A percentile compares a stretch with the other conserved stretches of the same genome.
Evolutionary conservation across 305 asterid species (phyloP).

Genomic region (Fraxinus greggii): DNA sequence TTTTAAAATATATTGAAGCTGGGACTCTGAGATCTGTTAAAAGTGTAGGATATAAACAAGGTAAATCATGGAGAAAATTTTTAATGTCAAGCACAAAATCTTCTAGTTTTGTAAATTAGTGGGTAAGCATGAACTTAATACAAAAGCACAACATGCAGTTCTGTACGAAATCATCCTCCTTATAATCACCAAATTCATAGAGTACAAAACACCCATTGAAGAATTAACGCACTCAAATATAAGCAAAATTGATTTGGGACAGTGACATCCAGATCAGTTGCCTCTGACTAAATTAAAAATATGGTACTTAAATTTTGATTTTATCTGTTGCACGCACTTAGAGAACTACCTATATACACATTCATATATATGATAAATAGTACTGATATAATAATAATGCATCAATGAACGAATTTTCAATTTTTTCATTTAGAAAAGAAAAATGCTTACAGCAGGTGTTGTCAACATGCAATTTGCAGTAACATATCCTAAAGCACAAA

Average conservation of each 20-base stretch:
- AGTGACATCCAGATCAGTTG: background rate
- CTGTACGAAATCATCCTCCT: background rate
- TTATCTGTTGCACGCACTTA: background rate
- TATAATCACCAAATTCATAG: background rate
- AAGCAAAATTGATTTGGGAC: slow-evolving; percentile 4
- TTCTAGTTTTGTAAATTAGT: slow-evolving; percentile 5
- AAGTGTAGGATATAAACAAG: slow-evolving; percentile 23
- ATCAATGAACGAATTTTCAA: background rate
- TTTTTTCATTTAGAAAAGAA: background rate
- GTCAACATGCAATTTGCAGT: slow-evolving; percentile 81
- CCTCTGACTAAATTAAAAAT: slow-evolving; percentile 16
- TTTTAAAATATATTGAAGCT: slow-evolving; percentile 71
- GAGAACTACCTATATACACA: background rate
- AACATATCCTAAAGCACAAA: slow-evolving; percentile 85
- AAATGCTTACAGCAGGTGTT: slow-evolving; percentile 66
- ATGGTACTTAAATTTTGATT: background rate
- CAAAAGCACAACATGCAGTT: slow-evolving; percentile 1
- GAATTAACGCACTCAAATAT: slow-evolving; percentile 3
- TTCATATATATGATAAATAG: background rate
- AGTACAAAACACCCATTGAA: slow-evolving; percentile 8
- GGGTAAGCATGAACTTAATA: slow-evolving; percentile 5
- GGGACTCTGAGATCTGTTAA: slow-evolving; percentile 66
- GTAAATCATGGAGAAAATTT: slow-evolving; percentile 14
- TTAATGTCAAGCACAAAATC: slow-evolving; percentile 24
- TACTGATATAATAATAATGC: background rate